Percentiles rank a stretch among this genome's conserved stretches.
Evolutionary conservation across 2,329 filamentous ascomycete species (phyloP).

Genomic region (Fusarium pseudocircinatum): DNA sequence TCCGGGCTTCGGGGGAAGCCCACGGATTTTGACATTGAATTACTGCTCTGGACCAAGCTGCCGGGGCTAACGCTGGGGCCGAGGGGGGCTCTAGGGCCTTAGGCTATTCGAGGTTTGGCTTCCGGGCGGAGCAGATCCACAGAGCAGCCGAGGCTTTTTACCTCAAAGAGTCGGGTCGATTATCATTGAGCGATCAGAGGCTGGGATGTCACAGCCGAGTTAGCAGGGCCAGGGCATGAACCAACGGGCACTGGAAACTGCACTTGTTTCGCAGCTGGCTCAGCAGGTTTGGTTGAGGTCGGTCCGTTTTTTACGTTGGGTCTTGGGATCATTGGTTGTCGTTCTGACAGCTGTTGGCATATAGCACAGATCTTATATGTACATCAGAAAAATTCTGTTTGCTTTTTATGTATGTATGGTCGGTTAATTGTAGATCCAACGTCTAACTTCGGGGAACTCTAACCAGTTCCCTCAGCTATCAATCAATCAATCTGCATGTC

Average conservation of each 20-base stretch:
- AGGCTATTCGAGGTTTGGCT: slow-evolving; percentile 19
- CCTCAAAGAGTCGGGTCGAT: slow-evolving; percentile 11
- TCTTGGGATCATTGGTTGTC: slow-evolving; percentile 6
- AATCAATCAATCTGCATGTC: not conserved
- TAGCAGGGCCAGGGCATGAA: not conserved
- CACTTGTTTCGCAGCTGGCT: slow-evolving; percentile 1
- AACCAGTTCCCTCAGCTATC: not conserved
- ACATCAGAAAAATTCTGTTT: not conserved
- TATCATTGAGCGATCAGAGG: slow-evolving; percentile 25
- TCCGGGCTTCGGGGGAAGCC: slow-evolving; percentile 33
- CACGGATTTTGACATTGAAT: slow-evolving; percentile 28
- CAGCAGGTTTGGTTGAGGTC: not conserved
- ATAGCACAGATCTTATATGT: slow-evolving; percentile 5
- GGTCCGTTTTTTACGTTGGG: slow-evolving; percentile 9
- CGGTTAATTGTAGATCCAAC: not conserved
- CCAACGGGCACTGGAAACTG: slow-evolving; percentile 15
- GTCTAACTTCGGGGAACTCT: not conserved
- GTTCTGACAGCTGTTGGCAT: slow-evolving; percentile 15
- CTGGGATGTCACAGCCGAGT: slow-evolving; percentile 11
- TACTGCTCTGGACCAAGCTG: slow-evolving; percentile 28
- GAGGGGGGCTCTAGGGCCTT: slow-evolving; percentile 14
- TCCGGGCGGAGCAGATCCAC: slow-evolving; percentile 11
- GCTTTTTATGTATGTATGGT: not conserved
- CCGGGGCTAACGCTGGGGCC: slow-evolving; percentile 22
- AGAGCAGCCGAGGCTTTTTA: slow-evolving; percentile 6